Conservation (phyloP, 306 rosid genomes). For the Begonia loranthoides region DNA sequence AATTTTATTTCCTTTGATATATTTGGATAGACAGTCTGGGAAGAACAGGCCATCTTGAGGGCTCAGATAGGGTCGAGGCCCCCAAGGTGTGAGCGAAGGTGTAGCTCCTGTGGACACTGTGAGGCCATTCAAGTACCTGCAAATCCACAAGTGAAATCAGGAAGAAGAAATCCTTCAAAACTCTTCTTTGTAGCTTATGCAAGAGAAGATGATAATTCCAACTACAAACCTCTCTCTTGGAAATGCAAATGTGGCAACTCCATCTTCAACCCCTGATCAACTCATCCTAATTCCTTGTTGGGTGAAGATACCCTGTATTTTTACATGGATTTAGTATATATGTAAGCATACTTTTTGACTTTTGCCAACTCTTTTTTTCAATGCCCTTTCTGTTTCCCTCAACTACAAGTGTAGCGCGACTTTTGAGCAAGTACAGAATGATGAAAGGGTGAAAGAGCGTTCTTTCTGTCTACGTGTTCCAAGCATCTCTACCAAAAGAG, state of each 20-base stretch:
- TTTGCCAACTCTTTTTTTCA: too few relatives aligned
- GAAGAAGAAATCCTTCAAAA: slow-evolving; percentile 25
- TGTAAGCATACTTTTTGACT: too few relatives aligned
- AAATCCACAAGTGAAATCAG: slow-evolving; percentile 32
- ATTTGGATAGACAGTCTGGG: slow-evolving; percentile 24
- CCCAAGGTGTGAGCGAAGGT: slow-evolving; percentile 78
- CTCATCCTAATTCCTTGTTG: too few relatives aligned
- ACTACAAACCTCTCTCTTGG: slow-evolving; percentile 96
- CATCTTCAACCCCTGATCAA: slow-evolving; percentile 60
- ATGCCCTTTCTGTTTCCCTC: too few relatives aligned
- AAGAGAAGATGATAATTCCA: slow-evolving; percentile 40
- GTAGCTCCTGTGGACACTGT: slow-evolving; percentile 61
- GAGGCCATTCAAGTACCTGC: slow-evolving; percentile 49
- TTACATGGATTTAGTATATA: too few relatives aligned
- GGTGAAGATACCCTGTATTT: too few relatives aligned
- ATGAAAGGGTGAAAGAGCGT: too few relatives aligned
- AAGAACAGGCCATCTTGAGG: slow-evolving; percentile 35
- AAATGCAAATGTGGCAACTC: slow-evolving; percentile 86
- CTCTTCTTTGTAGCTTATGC: slow-evolving; percentile 26
- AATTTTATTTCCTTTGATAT: background rate
- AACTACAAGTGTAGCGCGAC: too few relatives aligned
- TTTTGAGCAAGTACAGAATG: too few relatives aligned
- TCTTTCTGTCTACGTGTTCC: too few relatives aligned
- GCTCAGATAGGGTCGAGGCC: slow-evolving; percentile 79
- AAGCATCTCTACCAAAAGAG: too few relatives aligned